Conservation (phyloP, 1,284 basidiomycete genomes). For the Cryptococcus sp. region DNA sequence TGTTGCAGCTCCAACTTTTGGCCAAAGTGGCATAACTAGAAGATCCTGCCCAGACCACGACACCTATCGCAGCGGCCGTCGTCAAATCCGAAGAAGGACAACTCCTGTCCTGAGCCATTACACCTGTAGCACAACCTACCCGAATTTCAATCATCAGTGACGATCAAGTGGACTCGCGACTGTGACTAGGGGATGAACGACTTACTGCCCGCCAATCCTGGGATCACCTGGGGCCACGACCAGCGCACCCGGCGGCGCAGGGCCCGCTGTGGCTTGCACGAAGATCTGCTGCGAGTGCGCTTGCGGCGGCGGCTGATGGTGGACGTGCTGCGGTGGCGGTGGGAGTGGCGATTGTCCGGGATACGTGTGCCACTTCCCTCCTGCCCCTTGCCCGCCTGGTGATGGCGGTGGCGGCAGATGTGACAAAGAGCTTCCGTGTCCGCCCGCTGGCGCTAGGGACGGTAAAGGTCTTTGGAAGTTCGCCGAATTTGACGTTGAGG, state of each 20-base stretch:
- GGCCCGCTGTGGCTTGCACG: constrained; percentile 18
- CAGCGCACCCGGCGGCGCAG: constrained; percentile 35
- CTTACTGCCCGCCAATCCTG: constrained; percentile 48
- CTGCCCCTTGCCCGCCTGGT: not conserved
- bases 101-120: constrained; percentile 40
- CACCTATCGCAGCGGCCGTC: constrained; percentile 40
- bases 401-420: constrained; percentile 28
- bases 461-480: constrained; percentile 50
- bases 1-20: no score
- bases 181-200: constrained; percentile 12
- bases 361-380: constrained; percentile 30
- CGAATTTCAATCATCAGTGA: not conserved
- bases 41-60: constrained; percentile 43
- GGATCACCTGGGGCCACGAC: constrained; percentile 48
- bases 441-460: not conserved
- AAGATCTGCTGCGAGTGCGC: constrained; percentile 17
- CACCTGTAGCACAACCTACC: constrained; percentile 40
- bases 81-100: constrained; percentile 46
- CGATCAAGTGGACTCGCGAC: not conserved
- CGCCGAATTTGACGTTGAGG: constrained; percentile 26
- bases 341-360: constrained; percentile 34
- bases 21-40: constrained; percentile 3
- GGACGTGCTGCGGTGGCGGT: constrained; percentile 15
- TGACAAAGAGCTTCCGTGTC: constrained; percentile 9
- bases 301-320: constrained; percentile 9